Percentiles rank a stretch among this genome's conserved stretches.
These are phyloP conservation scores for Aspergillus saccharolyticus DNA, from an alignment of 495 filamentous ascomycete species.

Conservation along the genomic window DNA sequence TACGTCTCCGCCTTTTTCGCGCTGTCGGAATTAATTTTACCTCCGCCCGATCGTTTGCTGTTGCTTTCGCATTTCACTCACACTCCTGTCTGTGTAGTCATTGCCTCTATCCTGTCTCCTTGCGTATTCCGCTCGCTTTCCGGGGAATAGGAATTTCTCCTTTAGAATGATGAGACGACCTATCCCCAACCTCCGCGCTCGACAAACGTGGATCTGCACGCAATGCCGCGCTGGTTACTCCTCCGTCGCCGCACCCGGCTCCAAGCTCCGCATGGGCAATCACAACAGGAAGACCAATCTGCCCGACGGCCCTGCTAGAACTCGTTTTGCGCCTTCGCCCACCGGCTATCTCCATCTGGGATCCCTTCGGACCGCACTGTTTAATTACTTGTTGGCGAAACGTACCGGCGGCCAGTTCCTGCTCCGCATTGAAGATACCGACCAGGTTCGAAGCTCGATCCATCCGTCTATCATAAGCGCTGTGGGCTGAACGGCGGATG, in stretches of 20 bases:
- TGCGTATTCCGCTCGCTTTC: background rate
- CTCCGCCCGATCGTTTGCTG: background rate
- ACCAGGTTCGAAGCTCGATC: conserved; percentile 57
- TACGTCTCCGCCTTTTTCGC: background rate
- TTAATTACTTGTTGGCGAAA: conserved; percentile 85
- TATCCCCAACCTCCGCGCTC: conserved; percentile 24
- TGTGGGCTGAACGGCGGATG: conserved; percentile 26
- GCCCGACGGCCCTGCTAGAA: conserved; percentile 67
- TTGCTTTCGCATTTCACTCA: background rate
- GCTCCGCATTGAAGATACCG: conserved; percentile 90
- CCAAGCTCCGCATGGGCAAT: conserved; percentile 19
- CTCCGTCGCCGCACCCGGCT: conserved; percentile 21
- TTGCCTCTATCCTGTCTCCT: background rate
- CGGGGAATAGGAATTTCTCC: background rate
- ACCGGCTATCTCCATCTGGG: conserved; percentile 92
- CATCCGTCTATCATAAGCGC: background rate
- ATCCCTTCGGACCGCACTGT: conserved; percentile 84
- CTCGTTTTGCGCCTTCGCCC: conserved; percentile 92
- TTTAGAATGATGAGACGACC: conserved; percentile 25
- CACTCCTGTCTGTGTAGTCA: background rate
- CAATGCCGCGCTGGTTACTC: conserved; percentile 34
- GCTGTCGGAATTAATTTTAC: background rate
- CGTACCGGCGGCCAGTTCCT: conserved; percentile 90
- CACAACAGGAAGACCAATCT: conserved; percentile 34
- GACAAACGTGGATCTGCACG: conserved; percentile 38